These are phyloP conservation scores for Colletotrichum nymphaeae DNA, from an alignment of 2,329 filamentous ascomycete genomes.

Conservation along the genomic window DNA sequence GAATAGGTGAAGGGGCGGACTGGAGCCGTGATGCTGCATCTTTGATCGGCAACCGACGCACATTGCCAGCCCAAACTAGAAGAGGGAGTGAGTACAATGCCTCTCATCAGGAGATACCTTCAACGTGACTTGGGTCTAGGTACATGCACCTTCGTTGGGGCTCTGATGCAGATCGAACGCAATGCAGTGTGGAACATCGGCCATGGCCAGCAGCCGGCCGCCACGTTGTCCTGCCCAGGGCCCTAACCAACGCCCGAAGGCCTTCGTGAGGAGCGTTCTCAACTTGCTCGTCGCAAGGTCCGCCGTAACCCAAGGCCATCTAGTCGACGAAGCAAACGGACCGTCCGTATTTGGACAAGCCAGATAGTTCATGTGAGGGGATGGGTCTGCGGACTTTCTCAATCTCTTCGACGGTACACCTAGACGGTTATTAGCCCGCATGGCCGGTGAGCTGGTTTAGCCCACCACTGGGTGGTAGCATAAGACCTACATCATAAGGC, in stretches of 20 bases:
- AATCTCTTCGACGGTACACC: slow-evolving; percentile 6
- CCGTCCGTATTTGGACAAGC: slow-evolving; percentile 14
- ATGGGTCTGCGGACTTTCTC: slow-evolving; percentile 39
- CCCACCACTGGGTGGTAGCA: not conserved
- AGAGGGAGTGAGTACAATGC: slow-evolving; percentile 19
- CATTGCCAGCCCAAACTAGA: not conserved
- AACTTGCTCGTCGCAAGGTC: not conserved
- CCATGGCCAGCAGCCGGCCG: slow-evolving; percentile 37
- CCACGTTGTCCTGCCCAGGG: slow-evolving; percentile 36
- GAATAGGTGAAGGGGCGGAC: slow-evolving; percentile 3
- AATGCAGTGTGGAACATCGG: slow-evolving; percentile 34
- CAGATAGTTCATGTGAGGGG: slow-evolving; percentile 38
- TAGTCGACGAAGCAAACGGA: slow-evolving; percentile 14
- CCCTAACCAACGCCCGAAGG: slow-evolving; percentile 20
- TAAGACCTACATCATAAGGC: slow-evolving; percentile 3
- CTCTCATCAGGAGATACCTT: not conserved
- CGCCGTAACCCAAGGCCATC: slow-evolving; percentile 11
- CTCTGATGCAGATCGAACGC: slow-evolving; percentile 24
- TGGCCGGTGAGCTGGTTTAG: not conserved
- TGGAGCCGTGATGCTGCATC: slow-evolving; percentile 8
- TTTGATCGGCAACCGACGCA: slow-evolving; percentile 13
- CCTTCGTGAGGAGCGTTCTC: slow-evolving; percentile 13
- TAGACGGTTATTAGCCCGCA: slow-evolving; percentile 10
- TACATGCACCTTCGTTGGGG: slow-evolving; percentile 8
- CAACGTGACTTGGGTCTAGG: not conserved